These are phyloP conservation scores for Kodamaea neixiangensis DNA, from an alignment of 805 yeast genomes.

Conservation along the genomic window DNA sequence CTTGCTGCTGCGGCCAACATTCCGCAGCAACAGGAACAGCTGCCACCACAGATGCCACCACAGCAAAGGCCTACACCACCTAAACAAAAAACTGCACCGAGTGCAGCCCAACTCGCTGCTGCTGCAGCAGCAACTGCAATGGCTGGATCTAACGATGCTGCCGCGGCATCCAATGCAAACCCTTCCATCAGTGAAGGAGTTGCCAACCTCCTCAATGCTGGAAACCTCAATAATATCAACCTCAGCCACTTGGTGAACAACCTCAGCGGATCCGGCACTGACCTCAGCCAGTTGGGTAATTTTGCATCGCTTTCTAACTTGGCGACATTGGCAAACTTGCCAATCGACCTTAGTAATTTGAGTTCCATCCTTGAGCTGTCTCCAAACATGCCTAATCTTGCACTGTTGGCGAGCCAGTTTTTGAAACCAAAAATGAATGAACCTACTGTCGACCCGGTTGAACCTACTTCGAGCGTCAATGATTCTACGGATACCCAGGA, in stretches of 20 bases:
- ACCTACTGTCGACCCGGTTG: background rate
- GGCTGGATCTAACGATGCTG: constrained; percentile 6
- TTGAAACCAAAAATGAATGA: background rate
- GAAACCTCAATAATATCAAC: constrained; percentile 44
- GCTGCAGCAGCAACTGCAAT: constrained; percentile 11
- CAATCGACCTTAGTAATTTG: constrained; percentile 39
- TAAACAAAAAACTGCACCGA: constrained; percentile 1
- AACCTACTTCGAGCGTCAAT: background rate
- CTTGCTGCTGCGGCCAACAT: constrained; percentile 2
- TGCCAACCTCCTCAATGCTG: constrained; percentile 24
- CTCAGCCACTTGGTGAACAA: constrained; percentile 45
- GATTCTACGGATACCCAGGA: constrained; percentile 18
- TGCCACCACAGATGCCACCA: background rate
- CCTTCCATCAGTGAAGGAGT: background rate
- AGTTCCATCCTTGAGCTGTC: background rate
- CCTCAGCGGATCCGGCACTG: constrained; percentile 37
- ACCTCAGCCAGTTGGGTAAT: constrained; percentile 36
- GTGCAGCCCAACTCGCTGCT: constrained; percentile 9
- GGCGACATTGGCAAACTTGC: constrained; percentile 46
- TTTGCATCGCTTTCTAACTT: constrained; percentile 41
- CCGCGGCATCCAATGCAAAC: background rate
- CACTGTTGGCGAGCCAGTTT: background rate
- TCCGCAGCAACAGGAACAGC: background rate
- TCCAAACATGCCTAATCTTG: background rate
- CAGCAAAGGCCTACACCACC: background rate